Evolutionary conservation across 352 stramenopile species (phyloP).

Genomic region (Phytophthora hibernalis): DNA sequence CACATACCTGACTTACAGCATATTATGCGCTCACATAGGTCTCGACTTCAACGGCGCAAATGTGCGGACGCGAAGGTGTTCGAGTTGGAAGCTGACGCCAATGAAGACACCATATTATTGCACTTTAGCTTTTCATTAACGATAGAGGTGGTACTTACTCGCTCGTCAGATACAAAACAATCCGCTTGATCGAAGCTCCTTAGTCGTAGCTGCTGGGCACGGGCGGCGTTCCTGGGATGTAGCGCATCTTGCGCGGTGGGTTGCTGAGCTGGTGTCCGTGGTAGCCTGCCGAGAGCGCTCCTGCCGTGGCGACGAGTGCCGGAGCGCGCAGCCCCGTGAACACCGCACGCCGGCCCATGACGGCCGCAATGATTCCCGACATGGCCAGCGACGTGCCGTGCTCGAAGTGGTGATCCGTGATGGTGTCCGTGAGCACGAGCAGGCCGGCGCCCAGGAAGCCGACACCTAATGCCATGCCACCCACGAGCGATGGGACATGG

Average conservation of each 20-base stretch:
- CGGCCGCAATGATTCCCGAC: conserved; percentile 68
- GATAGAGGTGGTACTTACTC: not conserved
- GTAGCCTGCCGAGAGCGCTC: conserved; percentile 70
- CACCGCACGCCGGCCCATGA: conserved; percentile 63
- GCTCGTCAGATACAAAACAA: too few relatives aligned
- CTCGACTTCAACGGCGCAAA: not conserved
- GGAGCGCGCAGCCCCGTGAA: conserved; percentile 54
- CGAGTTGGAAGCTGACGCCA: too few relatives aligned
- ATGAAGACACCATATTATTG: too few relatives aligned
- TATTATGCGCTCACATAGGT: not conserved
- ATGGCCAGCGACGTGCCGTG: conserved; percentile 75
- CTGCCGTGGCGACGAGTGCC: conserved; percentile 52
- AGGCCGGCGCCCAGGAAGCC: conserved; percentile 72
- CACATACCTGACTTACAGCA: not conserved
- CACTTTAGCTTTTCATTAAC: not conserved
- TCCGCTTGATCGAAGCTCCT: not conserved
- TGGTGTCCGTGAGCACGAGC: conserved; percentile 73
- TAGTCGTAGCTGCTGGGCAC: conserved; percentile 45
- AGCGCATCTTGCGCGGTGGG: conserved; percentile 60
- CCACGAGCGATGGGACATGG: conserved; percentile 72
- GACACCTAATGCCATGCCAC: conserved; percentile 63
- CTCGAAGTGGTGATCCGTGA: conserved; percentile 75
- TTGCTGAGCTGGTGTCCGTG: conserved; percentile 74
- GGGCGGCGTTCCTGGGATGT: conserved; percentile 57
- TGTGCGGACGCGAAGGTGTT: not conserved